Percentiles rank a stretch among this genome's conserved stretches.
Evolutionary conservation across 2,329 filamentous ascomycete species (phyloP).

Genomic region (Epichloe scottii): DNA sequence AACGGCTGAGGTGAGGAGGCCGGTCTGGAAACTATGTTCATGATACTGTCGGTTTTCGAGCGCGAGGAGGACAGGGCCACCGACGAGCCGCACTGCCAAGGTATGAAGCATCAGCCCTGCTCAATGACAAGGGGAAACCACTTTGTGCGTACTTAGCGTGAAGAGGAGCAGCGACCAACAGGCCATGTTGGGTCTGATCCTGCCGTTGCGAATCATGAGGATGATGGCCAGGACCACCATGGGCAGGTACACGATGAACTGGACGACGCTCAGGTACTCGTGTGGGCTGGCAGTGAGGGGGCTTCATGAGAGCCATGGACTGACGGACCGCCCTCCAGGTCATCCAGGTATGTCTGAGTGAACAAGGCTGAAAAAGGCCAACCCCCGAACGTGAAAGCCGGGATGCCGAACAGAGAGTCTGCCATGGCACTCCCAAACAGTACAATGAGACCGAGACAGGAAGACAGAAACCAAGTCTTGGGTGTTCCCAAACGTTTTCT

Average conservation of each 20-base stretch:
- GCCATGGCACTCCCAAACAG: no score
- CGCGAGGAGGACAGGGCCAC: constrained; percentile 16
- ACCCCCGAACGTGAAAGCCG: rapidly evolving
- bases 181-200: constrained; percentile 14
- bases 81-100: constrained; percentile 15
- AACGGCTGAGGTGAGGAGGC: constrained; percentile 14
- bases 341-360: no score
- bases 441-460: no score
- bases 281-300: constrained; percentile 10
- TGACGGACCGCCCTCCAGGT: no score
- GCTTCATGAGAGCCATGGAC: no score
- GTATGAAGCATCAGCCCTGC: no score
- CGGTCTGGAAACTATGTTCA: constrained; percentile 1
- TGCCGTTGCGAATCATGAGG: constrained; percentile 15
- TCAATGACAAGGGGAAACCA: no score
- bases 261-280: constrained; percentile 13
- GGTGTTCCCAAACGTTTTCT: no score
- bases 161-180: constrained; percentile 17
- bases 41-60: constrained; percentile 7
- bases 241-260: constrained; percentile 16
- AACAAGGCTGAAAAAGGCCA: no score
- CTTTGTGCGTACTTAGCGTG: constrained; percentile 8
- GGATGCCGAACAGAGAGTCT: no score
- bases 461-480: no score
- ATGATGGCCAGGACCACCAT: constrained; percentile 13